Percentiles rank a stretch among this genome's conserved stretches.
These are phyloP conservation scores for Sarocladiaceae sp. DNA, from an alignment of 2,329 filamentous ascomycete genomes.

Conservation along the genomic window DNA sequence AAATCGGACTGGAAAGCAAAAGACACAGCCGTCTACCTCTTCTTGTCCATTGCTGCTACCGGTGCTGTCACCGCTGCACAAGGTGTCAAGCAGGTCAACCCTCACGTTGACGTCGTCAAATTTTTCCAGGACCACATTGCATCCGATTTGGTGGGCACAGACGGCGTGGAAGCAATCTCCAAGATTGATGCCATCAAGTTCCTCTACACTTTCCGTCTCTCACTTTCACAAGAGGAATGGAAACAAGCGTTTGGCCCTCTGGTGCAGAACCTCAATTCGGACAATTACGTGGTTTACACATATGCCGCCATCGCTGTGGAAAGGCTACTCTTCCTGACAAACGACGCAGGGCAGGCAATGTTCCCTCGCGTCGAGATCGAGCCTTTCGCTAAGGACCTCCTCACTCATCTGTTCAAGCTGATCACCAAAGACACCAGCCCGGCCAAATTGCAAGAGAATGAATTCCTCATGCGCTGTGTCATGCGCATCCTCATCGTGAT, in stretches of 20 bases:
- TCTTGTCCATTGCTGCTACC: constrained; percentile 88
- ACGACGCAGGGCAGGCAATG: constrained; percentile 68
- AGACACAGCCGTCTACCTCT: constrained; percentile 96
- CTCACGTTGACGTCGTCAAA: constrained; percentile 80
- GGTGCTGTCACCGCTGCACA: constrained; percentile 80
- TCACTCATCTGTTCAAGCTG: constrained; percentile 84
- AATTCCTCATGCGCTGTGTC: constrained; percentile 96
- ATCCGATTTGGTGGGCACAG: constrained; percentile 69
- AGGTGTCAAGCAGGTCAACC: constrained; percentile 86
- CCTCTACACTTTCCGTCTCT: constrained; percentile 92
- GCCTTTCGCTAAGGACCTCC: constrained; percentile 75
- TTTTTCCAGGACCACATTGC: constrained; percentile 95
- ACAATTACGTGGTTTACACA: constrained; percentile 94
- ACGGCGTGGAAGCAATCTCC: constrained; percentile 70
- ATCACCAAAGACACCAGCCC: constrained; percentile 80
- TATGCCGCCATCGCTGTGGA: constrained; percentile 98
- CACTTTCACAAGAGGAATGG: constrained; percentile 89
- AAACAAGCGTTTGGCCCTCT: constrained; percentile 81
- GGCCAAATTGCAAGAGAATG: constrained; percentile 95
- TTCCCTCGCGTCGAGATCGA: constrained; percentile 75
- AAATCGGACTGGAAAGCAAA: constrained; percentile 92
- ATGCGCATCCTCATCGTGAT: constrained; percentile 97
- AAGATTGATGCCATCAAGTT: constrained; percentile 99
- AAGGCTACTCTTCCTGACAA: constrained; percentile 76
- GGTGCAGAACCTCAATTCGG: constrained; percentile 82